Base-by-base conservation (phyloP, 2,329 filamentous ascomycete species). In the Aspergillus ruber region DNA sequence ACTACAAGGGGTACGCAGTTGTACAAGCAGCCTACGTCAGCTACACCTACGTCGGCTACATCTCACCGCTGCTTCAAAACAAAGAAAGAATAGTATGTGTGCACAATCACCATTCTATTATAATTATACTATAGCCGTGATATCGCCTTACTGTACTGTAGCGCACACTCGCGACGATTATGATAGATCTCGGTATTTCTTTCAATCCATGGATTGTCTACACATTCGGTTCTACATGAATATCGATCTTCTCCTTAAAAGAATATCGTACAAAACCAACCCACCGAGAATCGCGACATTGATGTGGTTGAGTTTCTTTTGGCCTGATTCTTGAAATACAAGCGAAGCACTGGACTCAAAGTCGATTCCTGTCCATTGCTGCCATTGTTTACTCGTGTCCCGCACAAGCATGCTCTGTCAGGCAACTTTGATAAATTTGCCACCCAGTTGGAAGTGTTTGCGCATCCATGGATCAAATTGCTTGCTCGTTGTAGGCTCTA, bases 401-500 rank as follows among this genome's bases (percentile, higher is more conserved):
- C 12, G 6, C 15, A 45, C 23, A 4, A 39, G 1, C 46, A 48
- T 48, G 27, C 42, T 41, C 2, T 21, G 9, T 8, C 7, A 15
- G 6, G 46, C 46, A 7, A 48, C 35, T 18, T 45, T 48, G 21
- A 48, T 32, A 32, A 42, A 6, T 17, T 32, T 7, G 21, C 20
- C 46, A 10, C 42, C 46, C 3, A 48, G 33, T 8, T 5, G 15
- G 6, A 48, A 9, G 33, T 48, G 42, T 23, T 48, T 48, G 23
- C 46, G 46, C 12, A 48, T 25, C 42, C 46, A 48, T 9, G 46
- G 42, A 23, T 48, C 42, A 29, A 48, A 48, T 1, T 12, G 33
- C 6, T 20, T 20, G n/a, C 12, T 25, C 25, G 18, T 29, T 20
- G 7, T 13, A n/a, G 33, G 33, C 13, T 6, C 17, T 10, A n/a